phyloP scores from a whole-genome alignment of 805 yeast genomes.

The Zygosaccharomyces gambellarensis region DNA sequence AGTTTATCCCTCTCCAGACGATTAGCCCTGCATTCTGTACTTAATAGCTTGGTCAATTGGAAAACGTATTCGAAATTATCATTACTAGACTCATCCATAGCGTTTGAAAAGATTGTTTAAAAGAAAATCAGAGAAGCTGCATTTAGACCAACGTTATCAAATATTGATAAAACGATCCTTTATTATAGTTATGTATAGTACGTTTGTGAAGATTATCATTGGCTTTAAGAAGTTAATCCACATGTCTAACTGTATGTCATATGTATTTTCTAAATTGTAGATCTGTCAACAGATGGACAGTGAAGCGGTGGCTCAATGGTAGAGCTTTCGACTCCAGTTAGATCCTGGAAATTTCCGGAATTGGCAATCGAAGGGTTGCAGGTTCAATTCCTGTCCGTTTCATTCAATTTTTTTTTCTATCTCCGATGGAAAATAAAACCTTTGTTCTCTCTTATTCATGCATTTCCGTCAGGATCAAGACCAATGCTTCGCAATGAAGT shows the following conservation, averaged over 20 bases:
- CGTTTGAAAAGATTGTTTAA: background rate
- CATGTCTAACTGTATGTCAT: background rate
- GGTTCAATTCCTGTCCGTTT: constrained; percentile 68
- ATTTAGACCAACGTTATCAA: background rate
- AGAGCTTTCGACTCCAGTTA: constrained; percentile 55
- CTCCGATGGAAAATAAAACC: too few relatives aligned
- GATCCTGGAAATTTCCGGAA: constrained; percentile 23
- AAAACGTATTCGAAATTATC: constrained; percentile 31
- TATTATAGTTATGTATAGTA: background rate
- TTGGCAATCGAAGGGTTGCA: constrained; percentile 56
- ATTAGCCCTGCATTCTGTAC: constrained; percentile 23
- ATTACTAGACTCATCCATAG: constrained; percentile 17
- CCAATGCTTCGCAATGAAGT: too few relatives aligned
- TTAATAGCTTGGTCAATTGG: constrained; percentile 24
- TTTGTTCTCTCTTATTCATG: too few relatives aligned
- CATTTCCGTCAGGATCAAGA: too few relatives aligned
- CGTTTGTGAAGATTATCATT: too few relatives aligned
- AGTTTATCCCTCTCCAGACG: constrained; percentile 30
- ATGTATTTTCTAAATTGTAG: background rate
- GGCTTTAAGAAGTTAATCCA: background rate
- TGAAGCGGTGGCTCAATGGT: constrained; percentile 59
- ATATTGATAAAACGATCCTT: background rate
- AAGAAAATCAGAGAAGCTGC: background rate
- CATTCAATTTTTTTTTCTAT: constrained; percentile 33
- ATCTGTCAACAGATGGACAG: background rate